These are phyloP conservation scores for Alternaria panax DNA, from an alignment of 2,329 filamentous ascomycete species.

Conservation along the genomic window DNA sequence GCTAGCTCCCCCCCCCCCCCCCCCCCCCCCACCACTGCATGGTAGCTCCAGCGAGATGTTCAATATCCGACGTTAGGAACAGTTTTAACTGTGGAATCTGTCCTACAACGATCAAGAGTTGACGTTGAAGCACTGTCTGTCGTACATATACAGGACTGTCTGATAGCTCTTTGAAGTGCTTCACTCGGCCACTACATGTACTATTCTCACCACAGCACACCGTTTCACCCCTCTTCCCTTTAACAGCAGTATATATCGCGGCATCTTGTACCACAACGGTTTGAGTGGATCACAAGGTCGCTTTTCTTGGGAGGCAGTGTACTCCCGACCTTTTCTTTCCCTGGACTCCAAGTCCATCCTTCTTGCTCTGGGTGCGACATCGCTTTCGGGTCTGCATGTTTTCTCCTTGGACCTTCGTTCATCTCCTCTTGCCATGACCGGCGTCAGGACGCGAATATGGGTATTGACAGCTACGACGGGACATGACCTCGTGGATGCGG, in stretches of 20 bases:
- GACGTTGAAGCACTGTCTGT: neutral
- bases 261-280: constrained; percentile 35
- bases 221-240: constrained; percentile 21
- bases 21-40: neutral
- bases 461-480: constrained; percentile 20
- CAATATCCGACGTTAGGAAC: neutral
- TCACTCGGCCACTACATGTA: constrained; percentile 20
- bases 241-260: constrained; percentile 29
- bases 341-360: constrained; percentile 19
- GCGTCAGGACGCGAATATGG: constrained; percentile 27
- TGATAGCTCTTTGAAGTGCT: constrained; percentile 14
- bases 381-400: constrained; percentile 12
- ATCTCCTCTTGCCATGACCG: constrained; percentile 18
- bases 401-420: constrained; percentile 12
- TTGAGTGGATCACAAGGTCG: constrained; percentile 29
- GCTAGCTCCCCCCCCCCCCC: neutral
- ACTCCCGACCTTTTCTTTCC: constrained; percentile 20
- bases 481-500: constrained; percentile 17
- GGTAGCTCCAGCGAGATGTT: neutral
- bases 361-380: constrained; percentile 13
- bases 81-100: constrained; percentile 10
- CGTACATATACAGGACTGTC: constrained; percentile 15
- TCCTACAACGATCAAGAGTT: constrained; percentile 2
- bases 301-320: constrained; percentile 28
- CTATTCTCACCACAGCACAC: constrained; percentile 22